These are phyloP conservation scores for Fonsecaea pedrosoi DNA, from an alignment of 2,329 filamentous ascomycete genomes.

Conservation along the genomic window DNA sequence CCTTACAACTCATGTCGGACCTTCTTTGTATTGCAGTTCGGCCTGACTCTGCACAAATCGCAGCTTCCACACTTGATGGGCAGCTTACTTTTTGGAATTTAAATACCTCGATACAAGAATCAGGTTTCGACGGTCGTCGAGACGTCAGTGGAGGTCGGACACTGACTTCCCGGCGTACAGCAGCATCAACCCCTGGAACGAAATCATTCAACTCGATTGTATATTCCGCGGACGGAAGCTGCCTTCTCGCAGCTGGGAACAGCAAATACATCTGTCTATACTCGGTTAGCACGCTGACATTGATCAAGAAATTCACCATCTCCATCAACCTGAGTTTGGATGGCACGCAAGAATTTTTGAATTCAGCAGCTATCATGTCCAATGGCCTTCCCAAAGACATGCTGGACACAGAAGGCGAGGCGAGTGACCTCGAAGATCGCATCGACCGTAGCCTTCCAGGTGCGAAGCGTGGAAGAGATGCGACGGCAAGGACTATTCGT, in stretches of 20 bases:
- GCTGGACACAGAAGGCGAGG: conserved; percentile 87
- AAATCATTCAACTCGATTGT: conserved; percentile 88
- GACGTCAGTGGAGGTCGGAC: conserved; percentile 94
- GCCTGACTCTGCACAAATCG: conserved; percentile 88
- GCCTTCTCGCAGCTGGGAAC: conserved; percentile 87
- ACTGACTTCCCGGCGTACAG: conserved; percentile 83
- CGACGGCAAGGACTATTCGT: conserved; percentile 74
- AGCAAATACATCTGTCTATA: conserved; percentile 99
- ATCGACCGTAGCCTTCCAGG: conserved; percentile 82
- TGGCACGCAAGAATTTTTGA: conserved; percentile 95
- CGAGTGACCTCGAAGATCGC: conserved; percentile 85
- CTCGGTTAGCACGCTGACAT: conserved; percentile 87
- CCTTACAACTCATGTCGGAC: conserved; percentile 88
- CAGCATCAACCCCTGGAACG: conserved; percentile 86
- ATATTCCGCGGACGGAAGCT: conserved; percentile 91
- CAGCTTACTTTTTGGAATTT: conserved; percentile 96
- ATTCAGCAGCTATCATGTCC: conserved; percentile 89
- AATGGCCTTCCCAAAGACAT: conserved; percentile 77
- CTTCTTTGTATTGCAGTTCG: conserved; percentile 85
- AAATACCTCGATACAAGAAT: conserved; percentile 82
- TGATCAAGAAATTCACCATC: conserved; percentile 94
- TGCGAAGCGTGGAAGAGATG: conserved; percentile 80
- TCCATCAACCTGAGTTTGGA: conserved; percentile 94
- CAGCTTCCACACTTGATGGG: conserved; percentile 89
- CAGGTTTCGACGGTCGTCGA: conserved; percentile 84